Conservation (phyloP, 441 rosid genomes). For the Dalechampia spathulata region DNA sequence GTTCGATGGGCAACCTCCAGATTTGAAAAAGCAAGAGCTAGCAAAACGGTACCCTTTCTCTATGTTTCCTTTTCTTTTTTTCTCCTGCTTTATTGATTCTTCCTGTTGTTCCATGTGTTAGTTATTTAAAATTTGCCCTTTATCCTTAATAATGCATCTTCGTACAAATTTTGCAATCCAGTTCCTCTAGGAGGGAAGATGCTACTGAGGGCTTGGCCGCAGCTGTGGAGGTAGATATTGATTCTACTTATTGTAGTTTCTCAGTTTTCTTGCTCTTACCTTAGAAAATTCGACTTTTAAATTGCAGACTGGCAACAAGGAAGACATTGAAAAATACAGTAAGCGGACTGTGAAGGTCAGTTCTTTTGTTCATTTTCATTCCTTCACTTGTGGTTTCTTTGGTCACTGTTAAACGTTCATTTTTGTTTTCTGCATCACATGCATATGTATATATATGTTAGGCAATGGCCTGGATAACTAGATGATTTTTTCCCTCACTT, state of each 20-base stretch:
- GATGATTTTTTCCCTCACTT: conserved; percentile 15
- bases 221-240: conserved; percentile 52
- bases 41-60: conserved; percentile 65
- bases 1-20: conserved; percentile 94
- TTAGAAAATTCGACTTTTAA: background rate
- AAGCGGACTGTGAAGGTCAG: conserved; percentile 89
- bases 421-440: background rate
- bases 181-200: conserved; percentile 84
- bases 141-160: background rate
- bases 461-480: background rate
- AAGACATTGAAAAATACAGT: conserved; percentile 93
- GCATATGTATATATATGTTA: background rate
- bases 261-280: background rate
- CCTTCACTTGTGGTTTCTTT: conserved; percentile 1
- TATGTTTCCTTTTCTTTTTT: background rate
- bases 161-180: conserved; percentile 20
- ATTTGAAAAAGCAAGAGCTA: conserved; percentile 86
- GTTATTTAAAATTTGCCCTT: background rate
- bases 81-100: background rate
- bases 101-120: background rate
- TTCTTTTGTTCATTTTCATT: conserved; percentile 3
- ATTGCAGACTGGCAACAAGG: conserved; percentile 69
- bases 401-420: background rate
- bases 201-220: conserved; percentile 70
- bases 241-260: background rate